Percentiles rank a stretch among this genome's conserved stretches.
These are phyloP conservation scores for Colletotrichum camelliae DNA, from an alignment of 2,329 filamentous ascomycete genomes.

Conservation along the genomic window DNA sequence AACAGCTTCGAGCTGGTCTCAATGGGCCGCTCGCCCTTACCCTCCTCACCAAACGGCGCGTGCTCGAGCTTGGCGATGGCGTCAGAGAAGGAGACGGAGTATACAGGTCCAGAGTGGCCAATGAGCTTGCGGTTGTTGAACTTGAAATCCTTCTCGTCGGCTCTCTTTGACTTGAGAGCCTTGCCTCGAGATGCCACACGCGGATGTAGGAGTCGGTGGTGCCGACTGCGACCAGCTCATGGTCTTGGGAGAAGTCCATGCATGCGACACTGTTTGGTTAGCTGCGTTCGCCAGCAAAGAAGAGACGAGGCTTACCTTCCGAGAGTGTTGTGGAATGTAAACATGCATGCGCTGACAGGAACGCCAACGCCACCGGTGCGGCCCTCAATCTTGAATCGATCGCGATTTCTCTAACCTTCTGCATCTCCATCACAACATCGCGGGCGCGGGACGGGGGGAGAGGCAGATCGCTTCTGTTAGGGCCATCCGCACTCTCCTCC, in stretches of 20 bases:
- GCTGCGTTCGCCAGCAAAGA: neutral
- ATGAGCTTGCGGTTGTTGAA: constrained; percentile 75
- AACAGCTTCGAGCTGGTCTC: constrained; percentile 74
- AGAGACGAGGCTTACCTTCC: constrained; percentile 68
- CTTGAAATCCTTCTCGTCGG: constrained; percentile 62
- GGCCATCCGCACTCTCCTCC: constrained; percentile 86
- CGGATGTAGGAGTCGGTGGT: constrained; percentile 96
- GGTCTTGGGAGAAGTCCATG: constrained; percentile 93
- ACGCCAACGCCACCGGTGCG: constrained; percentile 84
- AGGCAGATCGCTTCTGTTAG: constrained; percentile 79
- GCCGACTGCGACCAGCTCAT: constrained; percentile 83
- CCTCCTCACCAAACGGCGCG: constrained; percentile 56
- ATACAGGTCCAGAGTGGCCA: constrained; percentile 89
- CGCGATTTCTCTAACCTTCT: constrained; percentile 92
- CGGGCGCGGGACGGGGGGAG: constrained; percentile 86
- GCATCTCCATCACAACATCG: constrained; percentile 93
- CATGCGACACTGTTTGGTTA: constrained; percentile 73
- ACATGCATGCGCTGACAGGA: constrained; percentile 91
- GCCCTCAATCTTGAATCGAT: constrained; percentile 87
- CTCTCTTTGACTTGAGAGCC: constrained; percentile 72
- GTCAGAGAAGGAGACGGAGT: constrained; percentile 85
- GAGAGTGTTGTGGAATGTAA: constrained; percentile 96
- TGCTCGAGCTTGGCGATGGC: constrained; percentile 62
- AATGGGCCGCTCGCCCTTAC: constrained; percentile 43
- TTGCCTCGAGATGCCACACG: constrained; percentile 89